Conservation (phyloP, 2,329 filamentous ascomycete species). For the Cadophora luteo-olivacea region DNA sequence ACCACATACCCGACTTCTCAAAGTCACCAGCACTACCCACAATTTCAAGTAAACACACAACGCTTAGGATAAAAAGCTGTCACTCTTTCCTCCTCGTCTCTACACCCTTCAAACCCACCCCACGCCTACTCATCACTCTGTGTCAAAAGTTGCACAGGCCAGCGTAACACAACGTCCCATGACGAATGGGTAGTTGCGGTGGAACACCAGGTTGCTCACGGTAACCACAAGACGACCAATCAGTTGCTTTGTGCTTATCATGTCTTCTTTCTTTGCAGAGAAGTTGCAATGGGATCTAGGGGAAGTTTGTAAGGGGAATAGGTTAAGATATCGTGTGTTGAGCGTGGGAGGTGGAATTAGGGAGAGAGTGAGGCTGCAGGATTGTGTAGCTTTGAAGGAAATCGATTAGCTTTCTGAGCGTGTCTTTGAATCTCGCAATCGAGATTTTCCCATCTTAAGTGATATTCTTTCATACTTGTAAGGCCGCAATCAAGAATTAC, state of each 20-base stretch:
- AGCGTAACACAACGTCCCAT: not conserved
- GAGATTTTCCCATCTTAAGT: not conserved
- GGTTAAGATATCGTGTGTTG: not conserved
- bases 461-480: not conserved
- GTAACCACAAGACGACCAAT: conserved; percentile 2
- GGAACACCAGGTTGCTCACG: not conserved
- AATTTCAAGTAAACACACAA: no score
- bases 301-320: not conserved
- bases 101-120: not conserved
- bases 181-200: not conserved
- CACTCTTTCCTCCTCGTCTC: no score
- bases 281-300: not conserved
- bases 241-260: not conserved
- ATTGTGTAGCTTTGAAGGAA: not conserved
- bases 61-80: no score
- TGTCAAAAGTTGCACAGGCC: not conserved
- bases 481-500: not conserved
- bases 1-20: no score
- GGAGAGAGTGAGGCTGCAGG: not conserved
- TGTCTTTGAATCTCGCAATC: not conserved
- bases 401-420: not conserved
- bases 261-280: not conserved
- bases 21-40: no score
- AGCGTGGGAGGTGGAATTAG: not conserved
- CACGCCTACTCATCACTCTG: not conserved